Evolutionary conservation across 805 yeast genomes (phyloP).

Genomic region (Teunomyces atbi): DNA sequence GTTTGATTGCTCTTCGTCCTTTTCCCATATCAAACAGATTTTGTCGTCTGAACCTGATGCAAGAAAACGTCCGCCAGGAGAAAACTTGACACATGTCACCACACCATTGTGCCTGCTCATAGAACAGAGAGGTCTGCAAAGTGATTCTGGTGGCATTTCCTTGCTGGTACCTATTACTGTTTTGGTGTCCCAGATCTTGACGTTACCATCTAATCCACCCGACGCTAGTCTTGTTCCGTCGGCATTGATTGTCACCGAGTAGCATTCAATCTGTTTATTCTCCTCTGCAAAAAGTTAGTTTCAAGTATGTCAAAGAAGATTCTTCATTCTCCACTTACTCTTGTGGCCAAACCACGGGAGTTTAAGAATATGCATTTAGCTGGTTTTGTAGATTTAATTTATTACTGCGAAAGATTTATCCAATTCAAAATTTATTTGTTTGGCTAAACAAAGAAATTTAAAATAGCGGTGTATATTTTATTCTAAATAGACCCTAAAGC

Average conservation of each 20-base stretch:
- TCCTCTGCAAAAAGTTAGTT: conserved; percentile 57
- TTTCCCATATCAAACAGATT: conserved; percentile 88
- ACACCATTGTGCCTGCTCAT: conserved; percentile 97
- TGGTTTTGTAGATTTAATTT: neutral
- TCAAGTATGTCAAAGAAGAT: no score
- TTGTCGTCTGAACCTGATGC: conserved; percentile 97
- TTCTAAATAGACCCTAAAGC: conserved; percentile 14
- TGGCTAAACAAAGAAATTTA: neutral
- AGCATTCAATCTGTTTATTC: conserved; percentile 76
- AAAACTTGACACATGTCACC: conserved; percentile 88
- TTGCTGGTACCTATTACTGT: conserved; percentile 40
- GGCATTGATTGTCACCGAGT: conserved; percentile 74
- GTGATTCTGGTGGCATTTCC: conserved; percentile 21
- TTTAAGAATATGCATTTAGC: conserved; percentile 37
- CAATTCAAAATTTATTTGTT: neutral
- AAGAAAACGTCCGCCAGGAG: conserved; percentile 86
- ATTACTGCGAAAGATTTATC: neutral
- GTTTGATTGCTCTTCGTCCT: conserved; percentile 65
- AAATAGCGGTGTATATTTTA: neutral
- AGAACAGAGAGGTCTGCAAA: conserved; percentile 66
- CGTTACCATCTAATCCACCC: conserved; percentile 90
- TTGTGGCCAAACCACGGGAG: conserved; percentile 46
- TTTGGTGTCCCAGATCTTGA: conserved; percentile 79
- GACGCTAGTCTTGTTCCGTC: conserved; percentile 87
- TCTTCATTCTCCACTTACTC: conserved; percentile 27